phyloP scores from a whole-genome alignment of 805 yeast genomes.

The Kazachstania africana region DNA sequence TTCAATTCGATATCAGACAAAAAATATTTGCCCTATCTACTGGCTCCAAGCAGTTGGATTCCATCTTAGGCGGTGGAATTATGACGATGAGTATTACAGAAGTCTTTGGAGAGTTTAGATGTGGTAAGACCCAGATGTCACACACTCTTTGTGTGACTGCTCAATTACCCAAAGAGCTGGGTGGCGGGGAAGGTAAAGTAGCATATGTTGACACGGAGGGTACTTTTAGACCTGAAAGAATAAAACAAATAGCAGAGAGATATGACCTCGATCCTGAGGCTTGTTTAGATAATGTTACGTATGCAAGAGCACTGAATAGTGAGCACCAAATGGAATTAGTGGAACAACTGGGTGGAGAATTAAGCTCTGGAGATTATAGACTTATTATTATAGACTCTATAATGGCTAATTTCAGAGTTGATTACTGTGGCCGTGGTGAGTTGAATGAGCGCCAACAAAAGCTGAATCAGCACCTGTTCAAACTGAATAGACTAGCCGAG shows the following conservation, averaged over 20 bases:
- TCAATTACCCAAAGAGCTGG: constrained; percentile 56
- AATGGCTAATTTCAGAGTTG: constrained; percentile 71
- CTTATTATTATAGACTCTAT: constrained; percentile 58
- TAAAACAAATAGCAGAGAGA: constrained; percentile 52
- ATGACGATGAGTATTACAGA: constrained; percentile 71
- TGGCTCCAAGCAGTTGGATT: constrained; percentile 59
- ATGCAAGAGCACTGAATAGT: constrained; percentile 65
- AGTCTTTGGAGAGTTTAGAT: constrained; percentile 70
- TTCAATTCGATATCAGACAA: constrained; percentile 52
- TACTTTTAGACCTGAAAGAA: constrained; percentile 64
- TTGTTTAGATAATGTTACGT: constrained; percentile 59
- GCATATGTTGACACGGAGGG: constrained; percentile 76
- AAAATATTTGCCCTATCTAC: constrained; percentile 57
- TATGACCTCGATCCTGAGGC: constrained; percentile 60
- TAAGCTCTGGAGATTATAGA: constrained; percentile 56
- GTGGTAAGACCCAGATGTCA: constrained; percentile 74
- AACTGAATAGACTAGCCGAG: constrained; percentile 51
- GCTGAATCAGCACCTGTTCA: constrained; percentile 44
- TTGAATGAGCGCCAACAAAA: constrained; percentile 66
- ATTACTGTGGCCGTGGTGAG: constrained; percentile 70
- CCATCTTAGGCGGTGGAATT: constrained; percentile 62
- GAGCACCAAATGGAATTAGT: constrained; percentile 70
- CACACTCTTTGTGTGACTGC: constrained; percentile 71
- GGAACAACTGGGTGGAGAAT: constrained; percentile 52
- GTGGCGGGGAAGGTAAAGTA: constrained; percentile 76